These are phyloP conservation scores for Aspergillus conjunctus DNA, from an alignment of 495 filamentous ascomycete genomes.

Conservation along the genomic window DNA sequence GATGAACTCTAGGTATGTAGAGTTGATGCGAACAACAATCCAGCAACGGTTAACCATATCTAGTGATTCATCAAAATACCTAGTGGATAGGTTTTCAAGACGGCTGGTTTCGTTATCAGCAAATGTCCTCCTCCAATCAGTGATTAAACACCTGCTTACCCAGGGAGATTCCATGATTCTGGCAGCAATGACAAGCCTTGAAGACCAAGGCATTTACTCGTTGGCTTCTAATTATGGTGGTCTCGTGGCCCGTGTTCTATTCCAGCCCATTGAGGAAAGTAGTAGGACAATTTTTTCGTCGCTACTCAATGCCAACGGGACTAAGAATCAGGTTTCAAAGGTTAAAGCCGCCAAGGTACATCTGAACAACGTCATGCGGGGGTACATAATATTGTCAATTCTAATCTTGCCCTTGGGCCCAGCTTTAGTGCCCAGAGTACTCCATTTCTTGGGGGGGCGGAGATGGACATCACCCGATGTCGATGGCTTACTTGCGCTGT, in stretches of 20 bases:
- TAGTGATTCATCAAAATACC: constrained; percentile 47
- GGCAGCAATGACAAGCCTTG: constrained; percentile 67
- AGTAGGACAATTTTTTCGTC: constrained; percentile 84
- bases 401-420: constrained; percentile 70
- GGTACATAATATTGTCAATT: constrained; percentile 63
- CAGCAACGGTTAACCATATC: constrained; percentile 7
- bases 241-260: constrained; percentile 83
- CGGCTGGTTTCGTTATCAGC: constrained; percentile 67
- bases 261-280: constrained; percentile 94
- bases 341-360: constrained; percentile 36
- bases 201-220: constrained; percentile 90
- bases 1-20: constrained; percentile 50
- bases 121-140: constrained; percentile 81
- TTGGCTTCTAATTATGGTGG: constrained; percentile 94
- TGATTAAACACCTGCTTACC: constrained; percentile 89
- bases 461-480: constrained; percentile 67
- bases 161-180: constrained; percentile 93
- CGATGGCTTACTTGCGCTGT: constrained; percentile 71
- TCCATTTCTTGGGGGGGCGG: constrained; percentile 71
- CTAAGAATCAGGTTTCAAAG: constrained; percentile 20
- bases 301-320: constrained; percentile 47
- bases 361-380: constrained; percentile 39
- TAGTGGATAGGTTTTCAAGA: constrained; percentile 65
- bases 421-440: constrained; percentile 65
- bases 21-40: background rate